Percentiles rank a stretch among this genome's conserved stretches.
phyloP scores from a whole-genome alignment of 2,329 filamentous ascomycete genomes.

The Setomelanomma holmii region DNA sequence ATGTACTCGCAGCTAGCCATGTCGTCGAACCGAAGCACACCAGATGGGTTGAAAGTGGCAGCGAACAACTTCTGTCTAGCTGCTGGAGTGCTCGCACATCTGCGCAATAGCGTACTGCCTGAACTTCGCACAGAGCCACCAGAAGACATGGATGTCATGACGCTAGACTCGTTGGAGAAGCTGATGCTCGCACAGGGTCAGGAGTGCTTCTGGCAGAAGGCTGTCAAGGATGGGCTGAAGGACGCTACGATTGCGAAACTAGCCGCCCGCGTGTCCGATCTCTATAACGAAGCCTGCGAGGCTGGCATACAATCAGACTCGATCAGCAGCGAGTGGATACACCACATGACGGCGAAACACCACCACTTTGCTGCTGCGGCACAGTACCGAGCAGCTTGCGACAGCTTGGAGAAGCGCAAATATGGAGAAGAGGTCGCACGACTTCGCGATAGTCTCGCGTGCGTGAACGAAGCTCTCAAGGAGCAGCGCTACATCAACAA shows the following conservation, averaged over 20 bases:
- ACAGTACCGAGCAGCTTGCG: slow-evolving; percentile 88
- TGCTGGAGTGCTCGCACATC: slow-evolving; percentile 81
- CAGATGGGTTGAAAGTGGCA: slow-evolving; percentile 84
- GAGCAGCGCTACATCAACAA: slow-evolving; percentile 85
- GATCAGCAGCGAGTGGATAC: slow-evolving; percentile 94
- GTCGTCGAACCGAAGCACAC: slow-evolving; percentile 75
- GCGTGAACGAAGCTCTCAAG: slow-evolving; percentile 84
- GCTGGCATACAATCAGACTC: slow-evolving; percentile 87
- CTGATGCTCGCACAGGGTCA: slow-evolving; percentile 91
- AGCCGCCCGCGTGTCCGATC: slow-evolving; percentile 87
- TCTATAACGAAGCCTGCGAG: slow-evolving; percentile 85
- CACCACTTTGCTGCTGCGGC: slow-evolving; percentile 96
- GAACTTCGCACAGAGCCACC: slow-evolving; percentile 84
- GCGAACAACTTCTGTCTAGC: slow-evolving; percentile 90
- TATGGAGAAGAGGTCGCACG: slow-evolving; percentile 96
- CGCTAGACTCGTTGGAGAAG: slow-evolving; percentile 81
- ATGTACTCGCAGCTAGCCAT: slow-evolving; percentile 93
- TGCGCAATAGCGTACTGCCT: slow-evolving; percentile 78
- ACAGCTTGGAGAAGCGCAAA: slow-evolving; percentile 89
- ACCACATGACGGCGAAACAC: slow-evolving; percentile 96
- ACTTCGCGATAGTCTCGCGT: slow-evolving; percentile 79
- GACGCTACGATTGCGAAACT: slow-evolving; percentile 91
- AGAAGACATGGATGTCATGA: slow-evolving; percentile 93
- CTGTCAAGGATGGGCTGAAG: slow-evolving; percentile 91
- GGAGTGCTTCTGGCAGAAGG: slow-evolving; percentile 98